Base-by-base conservation (phyloP, 2,329 filamentous ascomycete species). In the Colletotrichum orchidophilum region DNA sequence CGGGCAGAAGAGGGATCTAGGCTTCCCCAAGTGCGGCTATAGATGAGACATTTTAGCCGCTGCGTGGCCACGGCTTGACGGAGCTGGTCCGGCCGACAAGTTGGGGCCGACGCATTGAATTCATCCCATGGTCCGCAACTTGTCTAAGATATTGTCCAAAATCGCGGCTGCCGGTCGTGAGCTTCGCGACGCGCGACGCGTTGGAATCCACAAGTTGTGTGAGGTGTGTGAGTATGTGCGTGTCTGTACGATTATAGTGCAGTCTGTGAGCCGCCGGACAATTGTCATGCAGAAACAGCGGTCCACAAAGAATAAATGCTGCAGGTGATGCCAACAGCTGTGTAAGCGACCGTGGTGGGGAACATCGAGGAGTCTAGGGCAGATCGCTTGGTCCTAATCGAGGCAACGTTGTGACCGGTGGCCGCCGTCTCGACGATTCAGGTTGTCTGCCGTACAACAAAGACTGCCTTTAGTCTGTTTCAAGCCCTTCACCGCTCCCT, bases 391-490 rank as follows among this genome's bases (percentile, higher is more conserved):
- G 66, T 33, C 31, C 52, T 42, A 42, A 42, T 64, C 53, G 42
- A 59, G 52, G 42, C 18, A 65, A 57, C 61, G 8, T 39, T 55
- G 57, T 63, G 29, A 54, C 26, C 33, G 27, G 24, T 24, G 21
- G 26, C 27, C 21, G 24, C 66, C 61, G 53, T 52, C 53, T 70
- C 62, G 42, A 66, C 46, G 33, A 53, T 24, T 29, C 26, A 29
- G 31, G 13, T 35, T 50, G 35, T 12, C 46, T 39, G 49, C 35
- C 3, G 63, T 61, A 55, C 55, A 66, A 70, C 63, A 70, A 66
- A 70, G 63, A 60, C 24, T n/a, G 35, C 63, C 27, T 61, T 50
- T 66, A 66, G 67, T 24, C 39, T 39, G 67, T 70, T 70, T 66
- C 67, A 66, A 57, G 50, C 55, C 26, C 63, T 66, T 70, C 55